A percentile compares a stretch with the other conserved stretches of the same genome.
Evolutionary conservation across 2,329 filamentous ascomycete species (phyloP).

Genomic region (Colletotrichum sublineola): DNA sequence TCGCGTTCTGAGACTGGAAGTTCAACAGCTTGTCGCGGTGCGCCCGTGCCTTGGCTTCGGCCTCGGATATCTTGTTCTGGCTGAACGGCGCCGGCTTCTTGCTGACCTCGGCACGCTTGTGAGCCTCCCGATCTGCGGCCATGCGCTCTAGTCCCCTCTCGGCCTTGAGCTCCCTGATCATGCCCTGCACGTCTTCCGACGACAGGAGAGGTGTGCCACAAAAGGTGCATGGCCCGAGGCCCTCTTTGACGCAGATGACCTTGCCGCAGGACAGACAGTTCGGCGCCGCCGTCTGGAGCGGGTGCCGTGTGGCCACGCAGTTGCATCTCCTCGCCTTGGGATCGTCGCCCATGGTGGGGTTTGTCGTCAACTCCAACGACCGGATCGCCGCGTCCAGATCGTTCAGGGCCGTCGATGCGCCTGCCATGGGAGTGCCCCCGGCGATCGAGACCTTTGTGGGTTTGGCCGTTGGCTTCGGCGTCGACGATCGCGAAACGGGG

Average conservation of each 20-base stretch:
- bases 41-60: slow-evolving; percentile 77
- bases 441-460: slow-evolving; percentile 76
- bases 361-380: slow-evolving; percentile 90
- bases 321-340: slow-evolving; percentile 79
- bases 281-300: slow-evolving; percentile 88
- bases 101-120: slow-evolving; percentile 76
- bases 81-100: slow-evolving; percentile 72
- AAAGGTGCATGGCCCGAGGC: slow-evolving; percentile 92
- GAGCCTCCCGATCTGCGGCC: slow-evolving; percentile 80
- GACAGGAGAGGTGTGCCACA: slow-evolving; percentile 83
- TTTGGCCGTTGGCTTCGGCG: slow-evolving; percentile 62
- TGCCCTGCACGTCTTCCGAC: slow-evolving; percentile 80
- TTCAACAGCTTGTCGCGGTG: slow-evolving; percentile 85
- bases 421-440: slow-evolving; percentile 85
- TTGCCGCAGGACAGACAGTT: slow-evolving; percentile 96
- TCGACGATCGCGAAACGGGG: slow-evolving; percentile 65
- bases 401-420: slow-evolving; percentile 79
- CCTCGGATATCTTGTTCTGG: slow-evolving; percentile 65
- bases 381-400: slow-evolving; percentile 87
- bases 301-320: slow-evolving; percentile 89
- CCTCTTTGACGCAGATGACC: slow-evolving; percentile 94
- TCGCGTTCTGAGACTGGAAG: slow-evolving; percentile 89
- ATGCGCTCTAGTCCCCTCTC: slow-evolving; percentile 90
- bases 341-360: slow-evolving; percentile 75
- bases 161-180: slow-evolving; percentile 85